Conservation (phyloP, 495 filamentous ascomycete genomes). For the Tuber indicum region DNA sequence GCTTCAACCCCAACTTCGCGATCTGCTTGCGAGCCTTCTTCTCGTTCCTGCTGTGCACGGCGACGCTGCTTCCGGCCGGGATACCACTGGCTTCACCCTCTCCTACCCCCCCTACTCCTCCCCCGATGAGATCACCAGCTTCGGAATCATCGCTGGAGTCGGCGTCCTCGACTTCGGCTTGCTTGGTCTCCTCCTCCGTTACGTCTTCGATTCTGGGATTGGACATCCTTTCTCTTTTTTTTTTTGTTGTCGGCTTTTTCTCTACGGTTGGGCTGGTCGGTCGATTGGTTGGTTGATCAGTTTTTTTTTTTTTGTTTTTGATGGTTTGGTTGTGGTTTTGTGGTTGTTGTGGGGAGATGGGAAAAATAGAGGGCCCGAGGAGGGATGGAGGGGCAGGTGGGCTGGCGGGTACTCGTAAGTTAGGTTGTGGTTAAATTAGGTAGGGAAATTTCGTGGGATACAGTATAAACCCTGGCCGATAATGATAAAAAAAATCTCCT, state of each 20-base stretch:
- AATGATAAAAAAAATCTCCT: not conserved
- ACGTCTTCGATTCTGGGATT: constrained; percentile 97
- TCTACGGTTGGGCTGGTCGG: not conserved
- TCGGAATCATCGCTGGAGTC: constrained; percentile 68
- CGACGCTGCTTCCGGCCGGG: constrained; percentile 76
- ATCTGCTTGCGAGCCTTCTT: constrained; percentile 99
- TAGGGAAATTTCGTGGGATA: not conserved
- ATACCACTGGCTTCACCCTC: constrained; percentile 61
- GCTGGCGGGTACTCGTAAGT: not conserved
- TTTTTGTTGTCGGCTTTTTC: not conserved
- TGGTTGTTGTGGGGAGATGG: not conserved
- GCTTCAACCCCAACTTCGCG: constrained; percentile 93
- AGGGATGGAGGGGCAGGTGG: not conserved
- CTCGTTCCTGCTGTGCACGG: constrained; percentile 96
- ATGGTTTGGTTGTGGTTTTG: not conserved
- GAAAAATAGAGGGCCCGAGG: not conserved
- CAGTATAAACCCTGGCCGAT: not conserved
- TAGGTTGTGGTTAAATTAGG: too few relatives aligned
- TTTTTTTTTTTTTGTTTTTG: not conserved
- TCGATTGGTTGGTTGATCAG: too few relatives aligned
- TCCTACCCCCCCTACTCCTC: not conserved
- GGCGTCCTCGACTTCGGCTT: constrained; percentile 68
- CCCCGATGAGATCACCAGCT: constrained; percentile 46
- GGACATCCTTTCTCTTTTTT: constrained; percentile 61
- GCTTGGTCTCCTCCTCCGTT: constrained; percentile 81